phyloP scores from a whole-genome alignment of 192 early-diverging fungal species.

The Umbelopsis isabellina region DNA sequence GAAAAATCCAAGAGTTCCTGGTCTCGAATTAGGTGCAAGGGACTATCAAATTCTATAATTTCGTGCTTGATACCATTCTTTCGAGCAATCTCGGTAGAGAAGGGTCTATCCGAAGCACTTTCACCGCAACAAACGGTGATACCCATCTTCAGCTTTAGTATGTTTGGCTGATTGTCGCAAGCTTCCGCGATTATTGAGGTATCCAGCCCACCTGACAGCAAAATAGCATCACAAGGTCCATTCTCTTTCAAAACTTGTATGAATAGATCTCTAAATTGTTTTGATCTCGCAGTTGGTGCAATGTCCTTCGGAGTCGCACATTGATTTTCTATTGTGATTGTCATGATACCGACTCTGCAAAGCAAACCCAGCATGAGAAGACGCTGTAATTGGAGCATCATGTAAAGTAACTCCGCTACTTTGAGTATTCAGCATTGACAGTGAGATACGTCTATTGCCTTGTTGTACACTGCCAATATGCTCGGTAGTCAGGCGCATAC shows the following conservation, averaged over 20 bases:
- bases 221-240: constrained; percentile 11
- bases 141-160: constrained; percentile 44
- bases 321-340: constrained; percentile 17
- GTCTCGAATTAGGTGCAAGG: constrained; percentile 38
- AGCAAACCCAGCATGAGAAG: too few relatives aligned
- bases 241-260: constrained; percentile 4
- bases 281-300: background rate
- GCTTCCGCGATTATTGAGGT: constrained; percentile 66
- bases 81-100: constrained; percentile 53
- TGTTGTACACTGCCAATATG: too few relatives aligned
- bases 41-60: constrained; percentile 44
- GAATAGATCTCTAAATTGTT: background rate
- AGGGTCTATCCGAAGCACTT: constrained; percentile 54
- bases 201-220: constrained; percentile 71
- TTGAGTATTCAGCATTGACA: too few relatives aligned
- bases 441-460: too few relatives aligned
- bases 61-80: constrained; percentile 48
- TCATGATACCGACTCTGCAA: background rate
- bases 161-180: constrained; percentile 7
- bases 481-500: too few relatives aligned
- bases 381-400: too few relatives aligned
- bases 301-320: background rate
- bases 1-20: constrained; percentile 52
- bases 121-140: constrained; percentile 57
- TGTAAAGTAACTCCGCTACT: too few relatives aligned